Base-by-base conservation (phyloP, 2,329 filamentous ascomycete genomes). In the Xenoacremonium recifei region DNA sequence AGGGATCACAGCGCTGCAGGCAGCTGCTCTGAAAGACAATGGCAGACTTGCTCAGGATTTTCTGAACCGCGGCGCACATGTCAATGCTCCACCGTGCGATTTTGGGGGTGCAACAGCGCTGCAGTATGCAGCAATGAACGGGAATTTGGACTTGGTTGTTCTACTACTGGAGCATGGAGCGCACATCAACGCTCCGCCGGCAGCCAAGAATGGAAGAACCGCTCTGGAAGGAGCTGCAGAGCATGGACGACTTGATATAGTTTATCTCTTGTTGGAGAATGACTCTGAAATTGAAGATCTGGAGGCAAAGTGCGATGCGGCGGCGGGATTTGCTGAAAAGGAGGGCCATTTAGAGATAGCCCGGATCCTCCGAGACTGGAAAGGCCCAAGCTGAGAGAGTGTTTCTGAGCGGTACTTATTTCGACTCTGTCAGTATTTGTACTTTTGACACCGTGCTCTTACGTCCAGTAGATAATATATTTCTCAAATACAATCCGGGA, bases 11-110 rank as follows among this genome's bases (percentile, higher is more conserved):
- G 46, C 49, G 13, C 40, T 62, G 1, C 59, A 62, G 10, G 43
- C 34, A 3, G 58, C 57, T 3, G 49, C 44, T 2, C 17, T 27
- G 4, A 11, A 20, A 1, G 44, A 38, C 2, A 44, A 52, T 19
- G 20, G 49, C 1, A 25, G 44, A 1, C 27, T 61, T 2, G 55
- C 64, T 4, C 42, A 50, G 11, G 45, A 50, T 30, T 58, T 72
- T 6, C 45, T 70, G 33, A 54, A 58, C 3, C 47, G 44, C 4
- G 68, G 68, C 11, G 68, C 66, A 6, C 45, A 69, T 12, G 40
- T 70, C 12, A 61, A 71, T 38, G 59, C 60, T 2, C 20, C 6
- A 1, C 6, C 29, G 9, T 12, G 44, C 0, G 15, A 2, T 0
- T 1, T 6, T 1, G 0, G 2, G 2, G 2, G 23, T 1, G 40